Base-by-base conservation (phyloP, 2,329 filamentous ascomycete genomes). In the Aspergillus uvarum region DNA sequence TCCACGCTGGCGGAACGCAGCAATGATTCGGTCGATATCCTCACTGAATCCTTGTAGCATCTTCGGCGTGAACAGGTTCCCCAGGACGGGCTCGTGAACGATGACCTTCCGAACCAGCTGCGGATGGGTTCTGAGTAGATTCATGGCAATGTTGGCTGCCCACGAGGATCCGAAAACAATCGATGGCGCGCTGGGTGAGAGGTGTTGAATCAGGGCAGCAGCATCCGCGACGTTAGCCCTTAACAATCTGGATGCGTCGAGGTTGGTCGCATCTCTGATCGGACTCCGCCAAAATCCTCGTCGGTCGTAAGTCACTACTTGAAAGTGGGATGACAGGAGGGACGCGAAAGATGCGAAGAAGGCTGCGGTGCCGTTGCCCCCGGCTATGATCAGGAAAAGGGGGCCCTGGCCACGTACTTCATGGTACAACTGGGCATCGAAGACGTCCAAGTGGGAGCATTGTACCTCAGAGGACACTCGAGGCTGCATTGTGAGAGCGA, bases 261-360 rank as follows among this genome's bases (percentile, higher is more conserved):
- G 14, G 14, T 47, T 5, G 1, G 65, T 7, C 5, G 14, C 26
- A 3, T 26, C 29, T 14, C 14, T n/a, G 3, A 63, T n/a, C 31
- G 47, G 51, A 42, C 62, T 64, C 14, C 55, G 57, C 12, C 47
- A 52, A 50, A 63, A 64, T 29, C 60, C 60, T 19, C 62, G 60
- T n/a, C 62, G 57, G 52, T 63, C 60, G 21, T 63, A 64, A 7
- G 54, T 21, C 10, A 54, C 47, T 21, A 63, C 60, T 42, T 16
- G 19, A 12, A 59, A 64, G 3, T 56, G 55, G 2, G 35, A 49
- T 5, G 58, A 51, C 19, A 64, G 58, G 4, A 32, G 42, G 0
- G 48, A 24, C 4, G 62, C 62, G 10, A 60, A 31, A 6, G 52
- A 49, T 31, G 56, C 50, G 35, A 54, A 64, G 21, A 59, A 4